Evolutionary conservation across 2,329 filamentous ascomycete genomes (phyloP).

Genomic region (Nemania diffusa): DNA sequence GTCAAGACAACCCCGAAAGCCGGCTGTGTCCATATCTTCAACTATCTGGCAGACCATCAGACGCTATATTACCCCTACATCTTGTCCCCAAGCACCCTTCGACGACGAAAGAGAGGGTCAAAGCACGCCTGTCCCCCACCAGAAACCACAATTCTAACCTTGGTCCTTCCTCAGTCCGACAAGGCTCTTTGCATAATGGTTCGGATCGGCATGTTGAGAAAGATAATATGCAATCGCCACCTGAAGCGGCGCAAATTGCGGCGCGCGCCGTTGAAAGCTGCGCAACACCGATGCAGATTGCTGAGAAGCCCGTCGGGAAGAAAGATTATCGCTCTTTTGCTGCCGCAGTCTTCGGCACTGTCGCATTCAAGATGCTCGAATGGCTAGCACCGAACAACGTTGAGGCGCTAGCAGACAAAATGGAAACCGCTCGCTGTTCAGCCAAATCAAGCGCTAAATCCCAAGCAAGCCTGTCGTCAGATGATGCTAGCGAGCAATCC

Average conservation of each 20-base stretch:
- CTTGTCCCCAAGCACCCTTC: constrained; percentile 54
- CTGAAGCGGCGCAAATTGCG: constrained; percentile 9
- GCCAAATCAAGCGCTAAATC: constrained; percentile 35
- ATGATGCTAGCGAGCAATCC: constrained; percentile 31
- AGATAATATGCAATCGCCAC: constrained; percentile 1
- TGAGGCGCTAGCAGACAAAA: constrained; percentile 58
- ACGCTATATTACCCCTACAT: constrained; percentile 59
- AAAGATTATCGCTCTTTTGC: constrained; percentile 70
- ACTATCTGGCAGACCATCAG: constrained; percentile 55
- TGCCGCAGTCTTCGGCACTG: constrained; percentile 72
- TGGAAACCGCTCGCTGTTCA: constrained; percentile 40
- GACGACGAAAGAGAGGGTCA: constrained; percentile 37
- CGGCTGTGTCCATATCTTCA: constrained; percentile 70
- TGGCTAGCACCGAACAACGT: constrained; percentile 73
- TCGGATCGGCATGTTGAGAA: constrained; percentile 6
- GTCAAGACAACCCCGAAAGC: constrained; percentile 78
- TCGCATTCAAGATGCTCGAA: constrained; percentile 75
- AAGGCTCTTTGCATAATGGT: constrained; percentile 1
- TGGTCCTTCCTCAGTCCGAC: constrained; percentile 16
- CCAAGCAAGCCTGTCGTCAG: constrained; percentile 43
- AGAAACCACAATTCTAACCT: constrained; percentile 15
- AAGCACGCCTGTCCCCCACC: constrained; percentile 30
- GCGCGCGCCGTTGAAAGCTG: constrained; percentile 12
- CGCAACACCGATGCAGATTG: constrained; percentile 51
- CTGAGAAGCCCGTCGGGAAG: constrained; percentile 61